These are phyloP conservation scores for Prunus campanulata DNA, from an alignment of 306 rosid species.

Conservation along the genomic window DNA sequence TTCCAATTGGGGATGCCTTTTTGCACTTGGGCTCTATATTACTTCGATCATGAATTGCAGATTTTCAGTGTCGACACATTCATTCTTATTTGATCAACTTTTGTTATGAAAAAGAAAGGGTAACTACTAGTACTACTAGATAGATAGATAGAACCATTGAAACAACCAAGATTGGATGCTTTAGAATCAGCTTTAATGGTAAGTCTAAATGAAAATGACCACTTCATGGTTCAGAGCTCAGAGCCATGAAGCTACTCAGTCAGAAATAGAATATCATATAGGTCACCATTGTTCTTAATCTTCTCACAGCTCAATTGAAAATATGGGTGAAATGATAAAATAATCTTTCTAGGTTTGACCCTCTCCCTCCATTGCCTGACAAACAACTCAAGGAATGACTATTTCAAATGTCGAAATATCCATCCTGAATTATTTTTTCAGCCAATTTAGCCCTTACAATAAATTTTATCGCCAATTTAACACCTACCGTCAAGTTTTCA, in stretches of 20 bases:
- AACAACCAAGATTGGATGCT: background rate
- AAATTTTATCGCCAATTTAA: no score
- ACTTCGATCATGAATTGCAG: background rate
- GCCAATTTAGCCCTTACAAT: no score
- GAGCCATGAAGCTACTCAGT: background rate
- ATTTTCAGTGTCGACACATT: background rate
- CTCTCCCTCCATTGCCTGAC: no score
- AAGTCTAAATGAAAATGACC: no score
- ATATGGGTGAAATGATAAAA: background rate
- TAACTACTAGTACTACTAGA: background rate
- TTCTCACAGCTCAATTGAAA: no score
- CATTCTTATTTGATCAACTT: background rate
- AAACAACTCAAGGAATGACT: no score
- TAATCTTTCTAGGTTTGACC: background rate
- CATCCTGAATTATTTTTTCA: no score
- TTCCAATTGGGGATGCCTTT: no score
- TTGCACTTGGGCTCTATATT: background rate
- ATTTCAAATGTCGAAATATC: no score
- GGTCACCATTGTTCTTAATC: background rate
- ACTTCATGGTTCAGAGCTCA: background rate
- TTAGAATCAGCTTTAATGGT: background rate
- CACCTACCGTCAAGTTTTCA: no score
- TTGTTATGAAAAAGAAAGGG: background rate
- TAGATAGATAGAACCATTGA: background rate
- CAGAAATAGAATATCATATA: no score